These are phyloP conservation scores for Spencermartinsiella europaea DNA, from an alignment of 805 yeast species.

Conservation along the genomic window DNA sequence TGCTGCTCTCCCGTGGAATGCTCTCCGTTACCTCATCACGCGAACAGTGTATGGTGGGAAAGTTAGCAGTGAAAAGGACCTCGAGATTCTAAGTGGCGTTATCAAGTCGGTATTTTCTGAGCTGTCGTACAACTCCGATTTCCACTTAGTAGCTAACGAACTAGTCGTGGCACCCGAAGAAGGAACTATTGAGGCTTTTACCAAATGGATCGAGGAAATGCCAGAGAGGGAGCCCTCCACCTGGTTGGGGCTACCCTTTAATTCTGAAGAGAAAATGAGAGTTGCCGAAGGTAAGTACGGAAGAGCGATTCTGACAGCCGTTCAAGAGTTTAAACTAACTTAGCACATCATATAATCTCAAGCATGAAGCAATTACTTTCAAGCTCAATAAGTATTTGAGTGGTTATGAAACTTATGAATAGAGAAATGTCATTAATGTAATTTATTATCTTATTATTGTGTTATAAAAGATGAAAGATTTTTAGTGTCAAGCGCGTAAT, in stretches of 20 bases:
- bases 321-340: background rate
- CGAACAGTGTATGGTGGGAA: conserved; percentile 56
- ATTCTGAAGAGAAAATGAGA: conserved; percentile 36
- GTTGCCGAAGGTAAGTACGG: conserved; percentile 14
- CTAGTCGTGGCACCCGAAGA: conserved; percentile 47
- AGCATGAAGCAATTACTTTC: background rate
- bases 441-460: too few relatives aligned
- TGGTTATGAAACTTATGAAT: too few relatives aligned
- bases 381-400: background rate
- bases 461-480: too few relatives aligned
- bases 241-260: conserved; percentile 49
- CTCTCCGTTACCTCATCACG: conserved; percentile 45
- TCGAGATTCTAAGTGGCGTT: conserved; percentile 16
- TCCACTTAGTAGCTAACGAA: conserved; percentile 20
- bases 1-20: conserved; percentile 49
- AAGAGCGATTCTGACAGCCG: background rate
- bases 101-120: conserved; percentile 13
- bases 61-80: conserved; percentile 25
- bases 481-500: too few relatives aligned
- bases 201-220: conserved; percentile 46
- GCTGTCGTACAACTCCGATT: conserved; percentile 30
- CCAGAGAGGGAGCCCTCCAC: conserved; percentile 50
- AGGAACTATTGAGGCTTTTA: conserved; percentile 31
- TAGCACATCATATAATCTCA: background rate
- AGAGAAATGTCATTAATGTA: too few relatives aligned